Evolutionary conservation across 2,329 filamentous ascomycete genomes (phyloP), one percentile per base, ranked within the genome.

Genomic region (Orbilia blumenaviensis): DNA sequence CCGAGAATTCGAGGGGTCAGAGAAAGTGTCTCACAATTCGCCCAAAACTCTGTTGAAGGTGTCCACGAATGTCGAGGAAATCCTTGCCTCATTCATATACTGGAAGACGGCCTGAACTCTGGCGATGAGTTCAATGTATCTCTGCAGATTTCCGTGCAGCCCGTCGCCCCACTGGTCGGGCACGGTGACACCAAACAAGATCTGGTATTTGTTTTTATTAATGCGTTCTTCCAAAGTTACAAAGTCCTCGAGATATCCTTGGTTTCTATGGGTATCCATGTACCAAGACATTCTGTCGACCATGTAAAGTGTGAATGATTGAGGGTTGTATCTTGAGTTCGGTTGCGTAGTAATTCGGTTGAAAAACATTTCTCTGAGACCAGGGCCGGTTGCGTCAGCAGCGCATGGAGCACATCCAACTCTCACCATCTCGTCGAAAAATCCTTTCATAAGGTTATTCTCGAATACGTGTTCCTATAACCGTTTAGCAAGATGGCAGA

Each of bases 281-380:
- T 38, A 67, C 50, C 50, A 67, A 18, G 64, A 60, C 64, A 67
- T 67, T 16, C 16, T 14, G 9, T 14, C 12, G 14, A 60, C 64
- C 36, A 67, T 38, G 9, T 3, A 67, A 2, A 8, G 10, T 25
- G 12, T 9, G 29, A 67, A 67, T 12, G 52, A 29, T 12, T 12
- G 1, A 14, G 6, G 1, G 4, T 38, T 12, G 12, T 67, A 67
- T 8, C 52, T 52, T 29, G 64, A 67, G 2, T 27, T 41, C 0
- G 36, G 12, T 16, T n/a, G n/a, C n/a, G 4, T 8, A 10, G n/a
- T 50, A 3, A 6, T 48, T 14, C 12, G 1, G 1, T 7, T 36
- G 41, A 60, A 67, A n/a, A 67, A 67, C 64, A 67, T 60, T 25
- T 67, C 64, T 14, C 18, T 18, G 7, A 67, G n/a, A 14, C 64